A percentile compares a stretch with the other conserved stretches of the same genome.
Conservation (phyloP, 148 eudicot genomes). For the Persicaria maculosa region DNA sequence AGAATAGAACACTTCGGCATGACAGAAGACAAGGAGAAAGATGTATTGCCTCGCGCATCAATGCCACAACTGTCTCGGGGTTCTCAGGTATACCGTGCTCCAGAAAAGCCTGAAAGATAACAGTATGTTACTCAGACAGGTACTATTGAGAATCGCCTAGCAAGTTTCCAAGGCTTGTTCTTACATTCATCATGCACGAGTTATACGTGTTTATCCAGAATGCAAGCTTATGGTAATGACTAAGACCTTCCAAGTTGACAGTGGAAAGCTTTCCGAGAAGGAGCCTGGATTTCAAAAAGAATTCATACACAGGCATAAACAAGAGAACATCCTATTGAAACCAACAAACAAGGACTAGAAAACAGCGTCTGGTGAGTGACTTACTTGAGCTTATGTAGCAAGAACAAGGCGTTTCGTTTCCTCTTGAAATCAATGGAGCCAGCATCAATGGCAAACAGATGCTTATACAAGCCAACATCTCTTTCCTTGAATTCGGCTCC, state of each 20-base stretch:
- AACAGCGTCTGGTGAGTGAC: conserved; percentile 6
- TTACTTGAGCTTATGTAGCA: conserved; percentile 80
- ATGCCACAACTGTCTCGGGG: conserved; percentile 60
- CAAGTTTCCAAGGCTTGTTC: conserved; percentile 15
- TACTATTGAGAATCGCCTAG: neutral
- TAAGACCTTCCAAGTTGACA: conserved; percentile 64
- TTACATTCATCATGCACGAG: conserved; percentile 95
- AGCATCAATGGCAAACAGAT: conserved; percentile 50
- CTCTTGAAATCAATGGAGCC: conserved; percentile 54
- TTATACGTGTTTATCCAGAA: conserved; percentile 96
- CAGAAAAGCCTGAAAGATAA: conserved; percentile 54
- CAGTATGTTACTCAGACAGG: neutral
- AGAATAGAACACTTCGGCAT: conserved; percentile 7
- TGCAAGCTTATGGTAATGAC: conserved; percentile 92
- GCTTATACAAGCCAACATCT: conserved; percentile 64
- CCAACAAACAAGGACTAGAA: neutral
- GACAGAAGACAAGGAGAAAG: neutral
- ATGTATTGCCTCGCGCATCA: conserved; percentile 67
- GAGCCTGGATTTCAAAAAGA: conserved; percentile 33
- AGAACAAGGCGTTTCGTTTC: conserved; percentile 58
- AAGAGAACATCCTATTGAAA: conserved; percentile 1
- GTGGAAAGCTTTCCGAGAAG: conserved; percentile 67
- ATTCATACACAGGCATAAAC: conserved; percentile 2
- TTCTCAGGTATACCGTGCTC: conserved; percentile 81
- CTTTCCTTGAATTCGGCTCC: conserved; percentile 33